Evolutionary conservation across 805 yeast genomes (phyloP), one percentile per base, ranked within the genome.

Genomic region (Saccharomycopsis fodiens): DNA sequence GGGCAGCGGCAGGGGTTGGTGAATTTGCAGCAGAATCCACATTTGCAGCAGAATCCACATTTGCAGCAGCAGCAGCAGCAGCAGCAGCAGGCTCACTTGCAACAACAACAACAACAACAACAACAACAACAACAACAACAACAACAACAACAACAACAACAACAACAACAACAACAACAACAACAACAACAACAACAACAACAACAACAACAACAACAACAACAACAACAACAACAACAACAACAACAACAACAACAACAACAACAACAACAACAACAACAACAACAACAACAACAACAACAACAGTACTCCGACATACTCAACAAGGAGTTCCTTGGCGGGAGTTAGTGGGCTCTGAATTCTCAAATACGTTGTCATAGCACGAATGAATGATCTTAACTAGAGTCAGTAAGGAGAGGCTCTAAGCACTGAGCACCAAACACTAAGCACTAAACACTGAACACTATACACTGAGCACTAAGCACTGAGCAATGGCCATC

Each of bases 301-400:
- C 40, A 36, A 15, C 40, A 36, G 22, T 36, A 36, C 40, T 17
- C 40, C 7, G 40, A 36, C n/a, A 36, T 36, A 7, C 40, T 36
- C n/a, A 36, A 36, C 40, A 15, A n/a, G 15, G 40, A 36, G 40
- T 36, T 36, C n/a, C 27, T 36, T 34, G n/a, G n/a, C n/a, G n/a
- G 13, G 32, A 29, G n/a, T 29, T 29, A 13, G 32, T 29, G n/a
- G 32, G 13, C 32, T n/a, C n/a, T n/a, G n/a, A n/a, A n/a, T n/a
- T n/a, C n/a, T n/a, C n/a, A n/a, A n/a, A n/a, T n/a, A n/a, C n/a
- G n/a, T n/a, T n/a, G n/a, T n/a, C n/a, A n/a, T n/a, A n/a, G n/a
- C n/a, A n/a, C n/a, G n/a, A n/a, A n/a, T n/a, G n/a, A n/a, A n/a
- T n/a, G n/a, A n/a, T n/a, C n/a, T n/a, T n/a, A n/a, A n/a, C n/a